Conservation (phyloP, 208 protist species). For the Acanthamoeba lugdunensis region DNA sequence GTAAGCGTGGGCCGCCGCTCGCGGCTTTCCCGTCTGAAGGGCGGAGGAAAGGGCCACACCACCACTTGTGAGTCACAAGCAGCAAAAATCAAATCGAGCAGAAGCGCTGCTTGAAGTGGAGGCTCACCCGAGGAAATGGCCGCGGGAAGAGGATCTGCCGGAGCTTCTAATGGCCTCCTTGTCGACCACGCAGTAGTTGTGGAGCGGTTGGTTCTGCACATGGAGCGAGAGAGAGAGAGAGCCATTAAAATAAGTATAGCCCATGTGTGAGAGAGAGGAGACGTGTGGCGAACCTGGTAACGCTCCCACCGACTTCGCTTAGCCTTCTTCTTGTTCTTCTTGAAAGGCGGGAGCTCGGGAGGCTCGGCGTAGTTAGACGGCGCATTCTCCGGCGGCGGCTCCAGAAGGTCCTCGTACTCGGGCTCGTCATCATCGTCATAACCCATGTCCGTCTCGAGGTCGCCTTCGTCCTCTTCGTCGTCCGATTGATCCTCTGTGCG, state of each 20-base stretch:
- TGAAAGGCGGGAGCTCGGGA: constrained; percentile 24
- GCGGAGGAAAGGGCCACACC: no score
- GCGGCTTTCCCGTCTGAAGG: background rate
- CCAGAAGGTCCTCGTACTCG: background rate
- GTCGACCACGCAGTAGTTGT: constrained; percentile 11
- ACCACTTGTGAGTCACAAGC: no score
- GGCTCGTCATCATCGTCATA: background rate
- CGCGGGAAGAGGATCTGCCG: background rate
- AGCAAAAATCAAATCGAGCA: background rate
- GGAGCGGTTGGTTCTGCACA: background rate
- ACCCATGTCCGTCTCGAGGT: background rate
- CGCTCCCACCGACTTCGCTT: constrained; percentile 11
- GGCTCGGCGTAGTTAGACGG: background rate
- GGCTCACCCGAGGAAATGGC: background rate
- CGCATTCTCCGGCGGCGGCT: background rate
- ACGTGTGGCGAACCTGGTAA: constrained; percentile 28
- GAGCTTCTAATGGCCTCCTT: background rate
- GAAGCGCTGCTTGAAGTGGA: background rate
- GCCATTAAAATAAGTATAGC: background rate
- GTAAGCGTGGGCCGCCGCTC: background rate
- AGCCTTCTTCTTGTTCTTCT: constrained; percentile 20
- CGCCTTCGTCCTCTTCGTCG: constrained; percentile 14
- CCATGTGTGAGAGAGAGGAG: background rate
- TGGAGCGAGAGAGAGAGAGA: background rate
- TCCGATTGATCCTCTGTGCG: background rate